Evolutionary conservation across 768 basidiomycete genomes (phyloP), one percentile per base, ranked within the genome.

Genomic region (Mycena capillaripes): DNA sequence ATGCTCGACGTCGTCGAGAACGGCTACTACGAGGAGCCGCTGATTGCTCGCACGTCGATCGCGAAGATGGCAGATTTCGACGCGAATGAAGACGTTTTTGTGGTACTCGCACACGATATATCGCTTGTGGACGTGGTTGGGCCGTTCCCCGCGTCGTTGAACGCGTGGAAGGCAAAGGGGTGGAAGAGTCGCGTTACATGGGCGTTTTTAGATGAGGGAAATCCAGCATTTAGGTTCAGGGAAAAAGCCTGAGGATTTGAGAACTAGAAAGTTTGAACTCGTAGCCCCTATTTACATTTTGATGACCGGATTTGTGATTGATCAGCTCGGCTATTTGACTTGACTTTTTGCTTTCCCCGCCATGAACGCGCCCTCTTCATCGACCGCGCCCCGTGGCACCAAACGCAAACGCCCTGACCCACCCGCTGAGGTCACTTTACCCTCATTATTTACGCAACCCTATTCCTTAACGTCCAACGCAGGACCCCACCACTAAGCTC

Each of bases 401-500:
- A 75, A 75, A 44, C 73, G 73, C 66, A 71, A 75, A 27, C 70
- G 73, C 7, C 69, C 70, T 6, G 71, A 56, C 11, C 30, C 59
- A 17, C 34, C 71, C 17, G 46, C 57, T 38, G 73, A 75, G 70
- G 73, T 75, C 11, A 27, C 14, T 10, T 59, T 25, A 12, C 29
- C 7, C n/a, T n/a, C 7, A n/a, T 8, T 27, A 30, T 32, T 23
- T n/a, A 9, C 17, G 6, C 25, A 12, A 44, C 23, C 9, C 17
- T 25, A 4, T 21, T 1, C 10, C 46, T 0, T 21, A 58, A 21
- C 40, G 32, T 8, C 5, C 17, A 1, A 44, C 19, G 27, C 19
- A 84, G 80, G 83, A 87, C 81, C 76, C 84, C 17, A 83, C 80
- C 57, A 77, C 78, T 10, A 86, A 85, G 77, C 78, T 92, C 19